Evolutionary conservation across 2,329 filamentous ascomycete species (phyloP).

Genomic region (Fusarium sp.): DNA sequence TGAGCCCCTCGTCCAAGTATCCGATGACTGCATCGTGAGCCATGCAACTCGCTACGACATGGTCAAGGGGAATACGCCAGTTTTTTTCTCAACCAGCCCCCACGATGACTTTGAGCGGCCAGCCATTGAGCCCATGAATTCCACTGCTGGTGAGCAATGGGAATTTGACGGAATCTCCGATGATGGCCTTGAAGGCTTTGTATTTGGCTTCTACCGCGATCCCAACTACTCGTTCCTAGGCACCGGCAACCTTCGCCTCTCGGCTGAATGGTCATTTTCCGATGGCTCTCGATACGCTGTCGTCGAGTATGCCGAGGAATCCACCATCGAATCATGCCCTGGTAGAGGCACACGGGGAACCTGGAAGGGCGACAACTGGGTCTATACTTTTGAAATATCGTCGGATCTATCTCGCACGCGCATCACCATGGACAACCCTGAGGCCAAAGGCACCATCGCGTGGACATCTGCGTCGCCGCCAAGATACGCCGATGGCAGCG

Average conservation of each 20-base stretch:
- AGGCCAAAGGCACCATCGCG: background rate
- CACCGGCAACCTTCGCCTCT: background rate
- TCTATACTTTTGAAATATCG: slow-evolving; percentile 16
- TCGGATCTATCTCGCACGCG: slow-evolving; percentile 1
- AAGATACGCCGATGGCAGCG: background rate
- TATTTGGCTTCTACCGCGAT: background rate
- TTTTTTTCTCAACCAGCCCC: background rate
- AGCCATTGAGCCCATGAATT: background rate
- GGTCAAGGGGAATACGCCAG: background rate
- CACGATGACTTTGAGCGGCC: background rate
- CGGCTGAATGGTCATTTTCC: background rate
- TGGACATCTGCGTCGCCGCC: background rate
- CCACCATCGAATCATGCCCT: slow-evolving; percentile 15
- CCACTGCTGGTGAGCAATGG: background rate
- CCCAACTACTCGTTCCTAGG: background rate
- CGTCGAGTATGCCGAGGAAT: background rate
- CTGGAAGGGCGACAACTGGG: slow-evolving; percentile 12
- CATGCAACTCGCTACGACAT: background rate
- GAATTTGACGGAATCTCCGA: background rate
- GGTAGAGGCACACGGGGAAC: slow-evolving; percentile 8
- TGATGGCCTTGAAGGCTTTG: background rate
- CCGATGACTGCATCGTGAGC: background rate
- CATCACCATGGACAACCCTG: background rate
- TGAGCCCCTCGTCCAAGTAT: too few relatives aligned
- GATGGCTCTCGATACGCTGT: background rate